Percentiles rank a stretch among this genome's conserved stretches.
These are phyloP conservation scores for Sphaerobolus stellatus DNA, from an alignment of 1,284 basidiomycete genomes.

Conservation along the genomic window DNA sequence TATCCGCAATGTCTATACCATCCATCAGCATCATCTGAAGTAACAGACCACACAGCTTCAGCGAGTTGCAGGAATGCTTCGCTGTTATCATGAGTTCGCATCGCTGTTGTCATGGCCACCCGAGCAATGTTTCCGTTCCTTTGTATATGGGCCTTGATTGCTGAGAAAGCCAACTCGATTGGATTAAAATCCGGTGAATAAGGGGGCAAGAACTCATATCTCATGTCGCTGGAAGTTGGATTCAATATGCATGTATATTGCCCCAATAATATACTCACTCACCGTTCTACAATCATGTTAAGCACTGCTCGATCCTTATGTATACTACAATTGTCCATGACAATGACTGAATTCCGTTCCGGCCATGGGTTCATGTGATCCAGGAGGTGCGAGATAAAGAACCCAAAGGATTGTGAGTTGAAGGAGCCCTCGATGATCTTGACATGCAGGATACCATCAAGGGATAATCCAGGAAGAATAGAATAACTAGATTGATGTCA, in stretches of 20 bases:
- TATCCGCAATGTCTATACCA: not conserved
- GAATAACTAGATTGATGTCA: conserved; percentile 28
- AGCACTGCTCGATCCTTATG: conserved; percentile 30
- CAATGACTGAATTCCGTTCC: conserved; percentile 27
- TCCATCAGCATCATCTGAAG: not conserved
- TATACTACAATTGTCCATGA: conserved; percentile 37
- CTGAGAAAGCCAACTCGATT: conserved; percentile 23
- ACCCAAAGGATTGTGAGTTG: conserved; percentile 20
- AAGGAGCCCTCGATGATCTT: conserved; percentile 27
- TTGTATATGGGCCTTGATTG: conserved; percentile 23
- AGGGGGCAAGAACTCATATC: conserved; percentile 16
- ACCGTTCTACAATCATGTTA: too few relatives aligned
- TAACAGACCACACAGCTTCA: not conserved
- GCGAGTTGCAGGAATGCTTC: not conserved
- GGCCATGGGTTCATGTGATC: conserved; percentile 31
- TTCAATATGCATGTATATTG: not conserved
- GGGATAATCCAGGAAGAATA: conserved; percentile 32
- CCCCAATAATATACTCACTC: not conserved
- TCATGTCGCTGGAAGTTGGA: conserved; percentile 15
- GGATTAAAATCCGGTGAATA: conserved; percentile 24
- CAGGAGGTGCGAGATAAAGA: conserved; percentile 30
- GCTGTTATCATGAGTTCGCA: not conserved
- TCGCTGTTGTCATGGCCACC: conserved; percentile 2
- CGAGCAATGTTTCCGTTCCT: conserved; percentile 8
- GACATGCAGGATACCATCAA: conserved; percentile 28